Base-by-base conservation (phyloP, 1,284 basidiomycete species). In the Phenoliferia sp. region DNA sequence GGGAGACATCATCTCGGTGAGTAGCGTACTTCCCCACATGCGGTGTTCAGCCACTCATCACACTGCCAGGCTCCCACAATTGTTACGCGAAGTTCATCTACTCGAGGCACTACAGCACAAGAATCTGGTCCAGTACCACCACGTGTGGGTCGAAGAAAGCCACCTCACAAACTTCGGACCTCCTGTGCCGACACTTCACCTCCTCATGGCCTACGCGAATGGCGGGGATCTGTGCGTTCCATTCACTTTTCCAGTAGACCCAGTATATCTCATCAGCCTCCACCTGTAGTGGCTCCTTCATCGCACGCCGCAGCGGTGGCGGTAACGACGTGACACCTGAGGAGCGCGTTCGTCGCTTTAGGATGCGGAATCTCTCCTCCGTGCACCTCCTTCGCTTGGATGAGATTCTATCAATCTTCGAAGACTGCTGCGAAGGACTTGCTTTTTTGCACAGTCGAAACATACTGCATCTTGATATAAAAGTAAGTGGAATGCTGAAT, bases 401-500 rank as follows among this genome's bases (percentile, higher is more conserved):
- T 32, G 76, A 77, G 59, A 67, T 76, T n/a, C 15, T 74, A 6
- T 31, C 35, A 0, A 64, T 77, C 4, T 74, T 74, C 52, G 29
- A 44, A 28, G 75, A 76, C 33, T 59, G 75, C 15, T 62, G 66
- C 3, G 19, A 55, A 3, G 76, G 76, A 2, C 61, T 77, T 3
- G 68, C 65, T 0, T 76, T 73, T 59, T 59, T 77, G 16, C 76
- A 77, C 48, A 36, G 62, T 5, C 61, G 66, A 26, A 73, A 73
- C 61, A 69, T 77, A 33, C 69, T 77, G 1, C 76, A 77, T 50
- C 67, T 77, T 33, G 76, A 77, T 50, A 68, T 77, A 34, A 77
- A 77, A 59, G 71, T 66, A 54, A 48, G 65, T 52, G 44, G 31
- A 3, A 19, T 54, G 1, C 3, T 39, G 3, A n/a, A 17, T 12